Percentiles rank a stretch among this genome's conserved stretches.
Evolutionary conservation across 352 stramenopile genomes (phyloP).

Genomic region (Phytophthora lateralis): DNA sequence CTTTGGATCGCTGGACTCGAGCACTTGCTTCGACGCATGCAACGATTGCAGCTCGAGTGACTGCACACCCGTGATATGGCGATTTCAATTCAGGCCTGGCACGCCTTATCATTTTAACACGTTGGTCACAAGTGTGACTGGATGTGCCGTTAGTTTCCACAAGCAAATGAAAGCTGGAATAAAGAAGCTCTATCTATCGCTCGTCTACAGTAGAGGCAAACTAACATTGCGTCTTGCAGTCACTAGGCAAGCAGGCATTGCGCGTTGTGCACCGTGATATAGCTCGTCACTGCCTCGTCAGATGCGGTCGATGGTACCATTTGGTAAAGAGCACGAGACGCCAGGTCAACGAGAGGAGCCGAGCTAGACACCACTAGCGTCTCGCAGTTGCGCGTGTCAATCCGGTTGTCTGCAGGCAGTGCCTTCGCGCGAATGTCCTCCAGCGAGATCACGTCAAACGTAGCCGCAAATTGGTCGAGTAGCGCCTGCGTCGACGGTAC

Average conservation of each 20-base stretch:
- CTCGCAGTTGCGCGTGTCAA: slow-evolving; percentile 34
- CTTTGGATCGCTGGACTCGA: slow-evolving; percentile 65
- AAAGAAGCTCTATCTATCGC: slow-evolving; percentile 46
- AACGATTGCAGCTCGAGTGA: slow-evolving; percentile 48
- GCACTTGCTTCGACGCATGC: slow-evolving; percentile 58
- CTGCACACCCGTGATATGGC: slow-evolving; percentile 27
- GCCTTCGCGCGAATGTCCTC: slow-evolving; percentile 11
- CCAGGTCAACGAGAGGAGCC: slow-evolving; percentile 18
- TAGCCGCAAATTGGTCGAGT: slow-evolving; percentile 5
- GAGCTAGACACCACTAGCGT: slow-evolving; percentile 35
- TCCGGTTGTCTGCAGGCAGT: slow-evolving; percentile 12
- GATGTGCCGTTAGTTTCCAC: slow-evolving; percentile 19
- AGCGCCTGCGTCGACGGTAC: slow-evolving; percentile 27
- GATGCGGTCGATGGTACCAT: slow-evolving; percentile 13
- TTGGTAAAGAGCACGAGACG: slow-evolving; percentile 31
- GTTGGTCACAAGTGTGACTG: slow-evolving; percentile 15
- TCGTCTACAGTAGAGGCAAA: slow-evolving; percentile 6
- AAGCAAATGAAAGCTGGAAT: slow-evolving; percentile 32
- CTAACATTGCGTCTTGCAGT: slow-evolving; percentile 6
- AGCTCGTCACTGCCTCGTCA: slow-evolving; percentile 26
- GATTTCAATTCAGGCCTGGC: neutral
- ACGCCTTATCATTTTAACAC: slow-evolving; percentile 15
- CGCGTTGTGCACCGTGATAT: slow-evolving; percentile 35
- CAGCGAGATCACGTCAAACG: slow-evolving; percentile 23
- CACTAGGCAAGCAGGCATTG: slow-evolving; percentile 23